Evolutionary conservation across 495 filamentous ascomycete genomes (phyloP), one percentile per base, ranked within the genome.

Genomic region (Polyplosphaeria fusca): DNA sequence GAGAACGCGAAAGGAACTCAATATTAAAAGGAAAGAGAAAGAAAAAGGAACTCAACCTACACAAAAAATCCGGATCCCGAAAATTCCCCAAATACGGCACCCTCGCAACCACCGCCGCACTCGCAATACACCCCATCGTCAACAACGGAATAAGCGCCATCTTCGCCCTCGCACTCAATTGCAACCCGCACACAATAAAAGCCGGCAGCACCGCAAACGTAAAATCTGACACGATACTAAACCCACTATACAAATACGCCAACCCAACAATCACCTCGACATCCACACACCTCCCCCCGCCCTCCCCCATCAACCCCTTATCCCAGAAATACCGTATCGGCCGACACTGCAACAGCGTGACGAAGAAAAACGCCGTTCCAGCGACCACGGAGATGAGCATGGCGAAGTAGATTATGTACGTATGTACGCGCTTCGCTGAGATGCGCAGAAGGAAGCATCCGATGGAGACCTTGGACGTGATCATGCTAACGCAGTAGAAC

Each of bases 381-480:
- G 47, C 63, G 18, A 56, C 27, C 19, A 53, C 24, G 7, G 58
- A 60, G 2, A 64, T 39, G 44, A 35, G 20, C 48, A 60, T 60
- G 18, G 50, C 47, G 20, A 14, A 26, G 16, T 42, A 47, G 23
- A 60, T 50, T 7, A 52, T 51, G 22, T 23, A 60, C 22, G 41
- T 37, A 23, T 57, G 53, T 3, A 56, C 4, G 14, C 42, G 43
- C 14, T 44, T 44, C 11, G 45, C n/a, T 16, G 61, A 49, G 42
- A 64, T 46, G 1, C 61, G 61, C 5, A 64, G 56, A 14, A 64
- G 49, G n/a, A 60, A 55, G 23, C 35, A 61, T 18, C 58, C 58
- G 38, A 61, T 61, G 42, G 58, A 61, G 5, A 61, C 30, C 19
- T 61, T 61, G 43, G 30, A 42, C 20, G 16, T 9, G 35, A 55